Base-by-base conservation (phyloP, 2,329 filamentous ascomycete species). In the Arthrobotrys entomopaga region DNA sequence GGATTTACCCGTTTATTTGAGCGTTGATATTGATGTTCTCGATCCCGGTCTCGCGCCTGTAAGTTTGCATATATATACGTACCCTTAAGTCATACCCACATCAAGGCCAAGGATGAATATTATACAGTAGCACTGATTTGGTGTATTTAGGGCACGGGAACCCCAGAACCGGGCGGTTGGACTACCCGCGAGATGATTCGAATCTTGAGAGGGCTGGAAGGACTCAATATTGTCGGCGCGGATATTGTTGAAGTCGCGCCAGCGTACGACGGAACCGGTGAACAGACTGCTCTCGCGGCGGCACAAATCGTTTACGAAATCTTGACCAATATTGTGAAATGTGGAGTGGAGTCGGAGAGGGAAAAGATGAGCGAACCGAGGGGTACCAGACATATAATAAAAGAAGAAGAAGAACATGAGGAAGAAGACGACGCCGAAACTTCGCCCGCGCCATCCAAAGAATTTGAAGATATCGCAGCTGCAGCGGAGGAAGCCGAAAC, bases 211-310 rank as follows among this genome's bases (percentile, higher is more conserved):
- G 92, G 91, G 0, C 86, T 97, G 48, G 93, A 97, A 83, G 87
- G 84, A 0, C 81, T 97, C 80, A 96, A 97, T 80, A 83, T 97
- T 2, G 91, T 97, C 2, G 93, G 92, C 0, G 93, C 92, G 0
- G 93, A 97, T 82, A 87, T 97, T 56, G 93, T 97, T 3, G 93
- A 97, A 84, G 91, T 96, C 7, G 88, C 90, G 49, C 93, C 93
- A 0, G 90, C 90, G 11, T 97, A 96, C 80, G 92, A 97, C 83
- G 89, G 90, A 10, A 83, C 83, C 5, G 91, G 89, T 0, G 93
- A 96, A 83, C 89, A 89, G 79, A 97, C 92, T 43, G 91, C 91
- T 11, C 82, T 96, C 77, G 92, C 91, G 15, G 93, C 88, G 1
- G 92, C 92, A 46, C 92, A 96, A 84, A 87, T 96, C 43, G 91